Conservation (phyloP, 2,329 filamentous ascomycete species). For the Colletotrichum salicis region DNA sequence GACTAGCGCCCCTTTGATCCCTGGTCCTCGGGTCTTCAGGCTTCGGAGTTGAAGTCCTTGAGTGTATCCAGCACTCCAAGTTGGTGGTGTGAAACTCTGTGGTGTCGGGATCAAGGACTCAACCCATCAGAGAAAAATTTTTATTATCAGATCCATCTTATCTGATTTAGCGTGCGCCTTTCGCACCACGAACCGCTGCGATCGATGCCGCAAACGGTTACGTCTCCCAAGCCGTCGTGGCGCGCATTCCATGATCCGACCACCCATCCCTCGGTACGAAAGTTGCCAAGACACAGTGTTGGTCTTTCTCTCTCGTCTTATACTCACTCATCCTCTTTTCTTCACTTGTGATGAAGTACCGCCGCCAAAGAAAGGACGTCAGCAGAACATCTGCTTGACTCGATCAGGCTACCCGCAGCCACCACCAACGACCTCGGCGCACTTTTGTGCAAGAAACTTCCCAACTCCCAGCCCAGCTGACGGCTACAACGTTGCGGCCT, state of each 20-base stretch:
- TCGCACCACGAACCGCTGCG: conserved; percentile 6
- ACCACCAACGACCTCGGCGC: background rate
- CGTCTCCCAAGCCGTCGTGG: conserved; percentile 7
- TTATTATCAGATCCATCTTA: conserved; percentile 37
- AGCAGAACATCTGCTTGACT: background rate
- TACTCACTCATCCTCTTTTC: background rate
- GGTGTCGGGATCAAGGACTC: conserved; percentile 10
- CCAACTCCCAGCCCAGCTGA: background rate
- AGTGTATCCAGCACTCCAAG: background rate
- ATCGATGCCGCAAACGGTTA: conserved; percentile 28
- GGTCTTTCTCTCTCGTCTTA: background rate
- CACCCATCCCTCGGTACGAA: background rate
- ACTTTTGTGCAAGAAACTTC: background rate
- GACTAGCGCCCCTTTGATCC: background rate
- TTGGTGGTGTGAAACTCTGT: background rate
- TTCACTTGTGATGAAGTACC: background rate
- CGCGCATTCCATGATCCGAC: conserved; percentile 9
- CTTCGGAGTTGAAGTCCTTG: background rate
- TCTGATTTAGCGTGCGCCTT: conserved; percentile 27
- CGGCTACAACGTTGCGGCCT: background rate
- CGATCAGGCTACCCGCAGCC: background rate
- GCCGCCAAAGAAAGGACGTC: background rate
- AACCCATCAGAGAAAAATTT: conserved; percentile 2
- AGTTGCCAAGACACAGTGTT: background rate
- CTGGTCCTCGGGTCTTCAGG: background rate